A percentile compares a stretch with the other conserved stretches of the same genome.
These are phyloP conservation scores for Trichoderma koningii DNA, from an alignment of 2,329 filamentous ascomycete species.

Conservation along the genomic window DNA sequence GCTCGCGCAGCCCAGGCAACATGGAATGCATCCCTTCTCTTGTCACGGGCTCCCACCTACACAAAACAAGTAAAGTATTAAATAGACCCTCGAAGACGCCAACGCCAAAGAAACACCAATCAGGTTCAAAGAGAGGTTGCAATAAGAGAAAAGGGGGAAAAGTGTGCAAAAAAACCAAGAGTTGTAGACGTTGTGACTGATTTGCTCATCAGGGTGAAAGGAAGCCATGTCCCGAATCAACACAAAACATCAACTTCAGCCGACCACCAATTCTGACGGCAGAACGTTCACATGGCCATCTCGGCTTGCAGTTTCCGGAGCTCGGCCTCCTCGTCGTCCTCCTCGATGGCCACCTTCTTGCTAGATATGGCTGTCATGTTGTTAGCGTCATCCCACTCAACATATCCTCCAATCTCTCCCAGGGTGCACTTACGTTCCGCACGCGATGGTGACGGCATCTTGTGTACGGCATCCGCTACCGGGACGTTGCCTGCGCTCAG, in stretches of 20 bases:
- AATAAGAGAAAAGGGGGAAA: slow-evolving; percentile 5
- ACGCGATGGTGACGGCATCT: slow-evolving; percentile 73
- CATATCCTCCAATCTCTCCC: background rate
- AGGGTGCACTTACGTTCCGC: slow-evolving; percentile 68
- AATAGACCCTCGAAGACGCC: slow-evolving; percentile 34
- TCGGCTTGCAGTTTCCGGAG: slow-evolving; percentile 90
- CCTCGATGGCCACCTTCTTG: slow-evolving; percentile 56
- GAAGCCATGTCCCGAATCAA: background rate
- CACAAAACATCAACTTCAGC: background rate
- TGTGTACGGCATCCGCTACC: slow-evolving; percentile 73
- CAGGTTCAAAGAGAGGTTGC: slow-evolving; percentile 16
- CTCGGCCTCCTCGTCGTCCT: slow-evolving; percentile 96
- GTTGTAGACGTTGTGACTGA: background rate
- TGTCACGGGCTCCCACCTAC: slow-evolving; percentile 10
- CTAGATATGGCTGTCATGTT: slow-evolving; percentile 37
- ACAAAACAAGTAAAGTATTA: slow-evolving; percentile 1
- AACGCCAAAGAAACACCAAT: slow-evolving; percentile 37
- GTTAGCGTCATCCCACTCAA: slow-evolving; percentile 18
- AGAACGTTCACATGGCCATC: slow-evolving; percentile 80
- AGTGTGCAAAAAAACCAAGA: background rate
- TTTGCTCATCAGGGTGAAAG: slow-evolving; percentile 3
- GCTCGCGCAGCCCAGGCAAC: background rate
- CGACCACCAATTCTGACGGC: background rate
- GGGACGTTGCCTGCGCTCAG: slow-evolving; percentile 84
- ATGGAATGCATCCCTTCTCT: slow-evolving; percentile 11